A percentile compares a stretch with the other conserved stretches of the same genome.
Conservation (phyloP, 345 rosid species). For the Lumnitzera racemosa region DNA sequence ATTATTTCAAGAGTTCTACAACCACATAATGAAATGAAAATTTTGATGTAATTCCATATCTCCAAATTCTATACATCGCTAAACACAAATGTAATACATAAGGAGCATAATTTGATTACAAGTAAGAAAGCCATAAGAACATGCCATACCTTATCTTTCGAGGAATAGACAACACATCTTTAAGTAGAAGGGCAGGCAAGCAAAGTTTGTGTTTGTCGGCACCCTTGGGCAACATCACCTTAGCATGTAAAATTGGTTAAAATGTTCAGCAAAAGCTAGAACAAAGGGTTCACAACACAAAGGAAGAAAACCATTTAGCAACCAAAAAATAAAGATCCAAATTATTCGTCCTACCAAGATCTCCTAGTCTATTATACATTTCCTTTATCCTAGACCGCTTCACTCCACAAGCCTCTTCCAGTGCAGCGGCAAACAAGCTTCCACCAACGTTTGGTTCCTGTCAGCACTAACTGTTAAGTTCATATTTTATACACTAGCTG, state of each 20-base stretch:
- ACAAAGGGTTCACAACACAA: not conserved
- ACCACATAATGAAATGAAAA: too few species aligned
- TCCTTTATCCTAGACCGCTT: slow-evolving; percentile 59
- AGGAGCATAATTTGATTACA: not conserved
- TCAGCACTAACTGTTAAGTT: slow-evolving; percentile 14
- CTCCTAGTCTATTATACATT: slow-evolving; percentile 70
- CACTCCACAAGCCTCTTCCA: slow-evolving; percentile 88
- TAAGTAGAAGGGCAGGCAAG: slow-evolving; percentile 64
- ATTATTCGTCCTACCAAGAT: slow-evolving; percentile 55
- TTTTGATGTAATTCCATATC: too few species aligned
- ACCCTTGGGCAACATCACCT: slow-evolving; percentile 93
- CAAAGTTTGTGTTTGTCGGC: slow-evolving; percentile 74
- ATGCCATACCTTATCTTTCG: slow-evolving; percentile 60
- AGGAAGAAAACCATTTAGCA: not conserved
- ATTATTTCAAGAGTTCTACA: too few species aligned
- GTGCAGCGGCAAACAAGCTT: slow-evolving; percentile 63
- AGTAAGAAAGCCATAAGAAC: not conserved
- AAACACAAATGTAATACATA: too few species aligned
- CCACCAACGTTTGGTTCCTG: slow-evolving; percentile 89
- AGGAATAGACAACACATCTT: slow-evolving; percentile 59
- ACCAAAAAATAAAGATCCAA: slow-evolving; percentile 3
- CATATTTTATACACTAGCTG: not conserved
- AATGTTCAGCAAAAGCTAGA: not conserved
- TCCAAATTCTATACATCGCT: too few species aligned
- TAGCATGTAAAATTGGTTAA: slow-evolving; percentile 1